Percentiles rank a stretch among this genome's conserved stretches.
These are phyloP conservation scores for Neonectria faginata DNA, from an alignment of 2,329 filamentous ascomycete species.

Conservation along the genomic window DNA sequence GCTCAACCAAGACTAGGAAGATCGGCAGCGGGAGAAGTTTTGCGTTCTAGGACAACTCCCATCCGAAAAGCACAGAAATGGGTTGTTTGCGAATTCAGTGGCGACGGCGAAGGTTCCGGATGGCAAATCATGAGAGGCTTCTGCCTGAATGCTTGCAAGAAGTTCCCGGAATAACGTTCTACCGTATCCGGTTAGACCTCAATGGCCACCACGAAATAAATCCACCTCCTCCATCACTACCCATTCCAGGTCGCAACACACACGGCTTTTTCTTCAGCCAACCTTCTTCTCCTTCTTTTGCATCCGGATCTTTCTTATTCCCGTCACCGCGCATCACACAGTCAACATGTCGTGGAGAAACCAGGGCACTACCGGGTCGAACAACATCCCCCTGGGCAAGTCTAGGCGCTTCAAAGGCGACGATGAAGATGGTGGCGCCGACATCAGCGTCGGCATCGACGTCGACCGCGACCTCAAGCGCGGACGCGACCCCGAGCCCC, in stretches of 20 bases:
- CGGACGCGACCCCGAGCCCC: slow-evolving; percentile 89
- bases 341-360: slow-evolving; percentile 73
- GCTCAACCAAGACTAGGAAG: no score
- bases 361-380: slow-evolving; percentile 94
- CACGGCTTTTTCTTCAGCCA: neutral
- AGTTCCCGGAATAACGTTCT: slow-evolving; percentile 10
- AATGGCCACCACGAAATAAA: slow-evolving; percentile 6
- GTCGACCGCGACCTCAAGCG: slow-evolving; percentile 75
- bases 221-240: slow-evolving; percentile 15
- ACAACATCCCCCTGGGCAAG: slow-evolving; percentile 95
- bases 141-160: neutral
- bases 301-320: slow-evolving; percentile 18
- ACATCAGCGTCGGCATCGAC: slow-evolving; percentile 41
- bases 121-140: neutral
- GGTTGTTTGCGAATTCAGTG: neutral
- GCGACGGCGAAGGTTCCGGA: neutral
- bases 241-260: slow-evolving; percentile 9
- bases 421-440: slow-evolving; percentile 49
- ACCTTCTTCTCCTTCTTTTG: slow-evolving; percentile 20
- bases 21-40: neutral
- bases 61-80: no score
- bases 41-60: no score
- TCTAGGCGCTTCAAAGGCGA: slow-evolving; percentile 82
- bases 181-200: slow-evolving; percentile 9
- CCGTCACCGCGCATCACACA: neutral